Conservation (phyloP, 2,329 filamentous ascomycete genomes). For the Corynespora cassiicola region DNA sequence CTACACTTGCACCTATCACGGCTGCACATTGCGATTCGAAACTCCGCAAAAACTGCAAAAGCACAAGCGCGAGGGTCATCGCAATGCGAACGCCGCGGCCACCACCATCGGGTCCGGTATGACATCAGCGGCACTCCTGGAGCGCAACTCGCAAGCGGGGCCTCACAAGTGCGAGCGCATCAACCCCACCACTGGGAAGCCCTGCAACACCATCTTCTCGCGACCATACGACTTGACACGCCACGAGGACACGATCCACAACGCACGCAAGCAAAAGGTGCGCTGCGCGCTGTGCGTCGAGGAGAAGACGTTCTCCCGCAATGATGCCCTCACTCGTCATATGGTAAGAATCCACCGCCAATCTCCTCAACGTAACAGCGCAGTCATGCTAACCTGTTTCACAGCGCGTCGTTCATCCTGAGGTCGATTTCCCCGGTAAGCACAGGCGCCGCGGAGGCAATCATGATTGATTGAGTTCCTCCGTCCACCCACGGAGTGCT, state of each 20-base stretch:
- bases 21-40: constrained; percentile 87
- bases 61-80: constrained; percentile 93
- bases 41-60: constrained; percentile 86
- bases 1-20: constrained; percentile 95
- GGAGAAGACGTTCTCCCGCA: constrained; percentile 95
- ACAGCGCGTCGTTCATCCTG: constrained; percentile 83
- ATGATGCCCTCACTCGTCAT: constrained; percentile 91
- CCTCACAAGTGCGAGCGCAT: constrained; percentile 92
- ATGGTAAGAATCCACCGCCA: constrained; percentile 58
- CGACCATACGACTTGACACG: constrained; percentile 94
- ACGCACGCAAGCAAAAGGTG: constrained; percentile 91
- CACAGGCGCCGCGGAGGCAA: constrained; percentile 51
- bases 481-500: constrained; percentile 14
- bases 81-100: constrained; percentile 52
- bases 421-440: constrained; percentile 81
- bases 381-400: constrained; percentile 27
- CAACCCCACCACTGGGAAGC: constrained; percentile 93
- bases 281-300: constrained; percentile 91
- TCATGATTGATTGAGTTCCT: constrained; percentile 33
- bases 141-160: constrained; percentile 85
- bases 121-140: constrained; percentile 62
- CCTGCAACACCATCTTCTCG: constrained; percentile 93
- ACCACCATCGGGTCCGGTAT: constrained; percentile 45
- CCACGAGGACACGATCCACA: constrained; percentile 98
- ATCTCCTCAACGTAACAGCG: constrained; percentile 10